Conservation (phyloP, 2,329 filamentous ascomycete genomes). For the Stagonosporopsis chrysanthemi region DNA sequence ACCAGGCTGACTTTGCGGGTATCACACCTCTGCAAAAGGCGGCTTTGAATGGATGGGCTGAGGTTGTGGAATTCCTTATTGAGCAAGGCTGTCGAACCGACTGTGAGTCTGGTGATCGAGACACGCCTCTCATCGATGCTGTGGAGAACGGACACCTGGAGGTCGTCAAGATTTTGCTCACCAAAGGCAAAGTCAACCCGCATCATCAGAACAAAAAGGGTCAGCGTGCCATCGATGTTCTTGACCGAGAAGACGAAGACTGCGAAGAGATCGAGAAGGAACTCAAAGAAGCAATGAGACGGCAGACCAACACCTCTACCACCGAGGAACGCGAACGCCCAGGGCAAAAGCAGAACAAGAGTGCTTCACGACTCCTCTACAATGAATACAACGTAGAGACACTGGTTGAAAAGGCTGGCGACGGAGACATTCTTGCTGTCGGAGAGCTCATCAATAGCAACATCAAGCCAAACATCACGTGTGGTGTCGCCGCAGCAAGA, state of each 20-base stretch:
- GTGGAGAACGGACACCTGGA: constrained; percentile 93
- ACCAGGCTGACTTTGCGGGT: constrained; percentile 91
- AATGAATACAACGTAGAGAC: constrained; percentile 60
- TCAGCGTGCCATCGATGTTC: constrained; percentile 86
- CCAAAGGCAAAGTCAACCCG: constrained; percentile 83
- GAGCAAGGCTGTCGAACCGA: constrained; percentile 85
- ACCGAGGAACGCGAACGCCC: constrained; percentile 54
- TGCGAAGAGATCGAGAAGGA: constrained; percentile 80
- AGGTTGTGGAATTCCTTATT: constrained; percentile 88
- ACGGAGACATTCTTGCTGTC: constrained; percentile 58
- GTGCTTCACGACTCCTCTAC: constrained; percentile 55
- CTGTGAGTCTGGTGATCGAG: constrained; percentile 75
- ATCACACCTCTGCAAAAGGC: constrained; percentile 96
- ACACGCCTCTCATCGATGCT: constrained; percentile 93
- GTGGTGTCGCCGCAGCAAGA: constrained; percentile 88
- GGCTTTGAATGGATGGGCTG: constrained; percentile 81
- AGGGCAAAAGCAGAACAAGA: constrained; percentile 43
- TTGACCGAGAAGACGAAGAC: constrained; percentile 77
- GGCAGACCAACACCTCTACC: constrained; percentile 57
- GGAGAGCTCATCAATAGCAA: constrained; percentile 57
- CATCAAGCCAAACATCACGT: constrained; percentile 75
- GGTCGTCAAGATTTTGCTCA: constrained; percentile 83
- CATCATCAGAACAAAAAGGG: constrained; percentile 90
- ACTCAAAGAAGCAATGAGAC: constrained; percentile 65
- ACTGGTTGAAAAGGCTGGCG: constrained; percentile 56